Evolutionary conservation across 495 filamentous ascomycete species (phyloP).

Genomic region (Podospora australis): DNA sequence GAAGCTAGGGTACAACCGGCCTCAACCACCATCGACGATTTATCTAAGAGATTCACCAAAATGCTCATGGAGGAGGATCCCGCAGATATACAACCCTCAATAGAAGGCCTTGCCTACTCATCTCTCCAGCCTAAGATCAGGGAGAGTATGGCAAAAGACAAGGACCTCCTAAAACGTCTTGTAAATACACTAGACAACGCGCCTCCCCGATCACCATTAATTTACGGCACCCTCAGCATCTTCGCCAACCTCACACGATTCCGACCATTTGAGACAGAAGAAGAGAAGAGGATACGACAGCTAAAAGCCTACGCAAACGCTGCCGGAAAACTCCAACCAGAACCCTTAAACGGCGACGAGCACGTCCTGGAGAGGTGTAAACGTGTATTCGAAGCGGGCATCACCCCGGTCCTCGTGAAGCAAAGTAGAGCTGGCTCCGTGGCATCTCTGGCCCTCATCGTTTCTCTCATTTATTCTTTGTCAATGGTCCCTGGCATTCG

Average conservation of each 20-base stretch:
- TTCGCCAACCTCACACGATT: conserved; percentile 78
- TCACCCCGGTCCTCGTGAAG: conserved; percentile 66
- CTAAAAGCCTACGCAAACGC: conserved; percentile 91
- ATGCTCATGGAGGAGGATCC: conserved; percentile 61
- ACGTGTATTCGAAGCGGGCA: conserved; percentile 64
- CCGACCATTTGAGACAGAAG: conserved; percentile 71
- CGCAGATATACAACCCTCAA: conserved; percentile 55
- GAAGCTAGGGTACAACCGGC: conserved; percentile 39
- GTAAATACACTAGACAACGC: conserved; percentile 57
- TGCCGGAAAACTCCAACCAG: conserved; percentile 54
- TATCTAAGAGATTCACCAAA: conserved; percentile 70
- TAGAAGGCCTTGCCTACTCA: conserved; percentile 91
- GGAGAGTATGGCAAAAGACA: conserved; percentile 65
- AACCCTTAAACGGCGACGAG: conserved; percentile 65
- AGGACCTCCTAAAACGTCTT: conserved; percentile 57
- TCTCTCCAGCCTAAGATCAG: conserved; percentile 78
- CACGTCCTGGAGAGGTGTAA: conserved; percentile 72
- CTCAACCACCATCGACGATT: conserved; percentile 56
- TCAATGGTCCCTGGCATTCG: conserved; percentile 64
- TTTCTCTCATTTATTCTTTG: conserved; percentile 70
- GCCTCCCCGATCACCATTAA: conserved; percentile 57
- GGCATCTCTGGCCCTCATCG: conserved; percentile 58
- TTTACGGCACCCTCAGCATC: conserved; percentile 80
- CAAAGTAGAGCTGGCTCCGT: conserved; percentile 61
- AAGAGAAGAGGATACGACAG: conserved; percentile 83